phyloP scores from a whole-genome alignment of 2,329 filamentous ascomycete genomes.

The Cordyceps cicadae region DNA sequence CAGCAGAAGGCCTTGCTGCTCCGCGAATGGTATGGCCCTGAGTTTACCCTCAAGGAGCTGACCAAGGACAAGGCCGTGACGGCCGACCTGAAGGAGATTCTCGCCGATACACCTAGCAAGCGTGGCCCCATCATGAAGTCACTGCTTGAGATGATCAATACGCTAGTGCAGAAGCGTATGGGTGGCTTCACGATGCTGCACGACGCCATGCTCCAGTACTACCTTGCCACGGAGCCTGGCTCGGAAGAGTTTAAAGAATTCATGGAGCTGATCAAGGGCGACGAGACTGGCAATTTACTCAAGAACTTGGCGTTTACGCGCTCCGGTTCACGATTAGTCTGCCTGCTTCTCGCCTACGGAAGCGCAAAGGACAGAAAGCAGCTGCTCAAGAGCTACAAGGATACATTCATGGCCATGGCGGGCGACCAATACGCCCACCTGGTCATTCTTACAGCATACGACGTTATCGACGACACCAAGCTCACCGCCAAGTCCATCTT shows the following conservation, averaged over 20 bases:
- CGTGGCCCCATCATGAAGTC: slow-evolving; percentile 78
- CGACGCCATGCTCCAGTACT: slow-evolving; percentile 97
- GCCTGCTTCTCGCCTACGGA: slow-evolving; percentile 73
- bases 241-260: slow-evolving; percentile 81
- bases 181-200: slow-evolving; percentile 97
- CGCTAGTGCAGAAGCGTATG: slow-evolving; percentile 90
- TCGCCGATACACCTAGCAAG: slow-evolving; percentile 75
- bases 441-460: slow-evolving; percentile 76
- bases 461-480: slow-evolving; percentile 91
- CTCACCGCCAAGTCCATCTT: slow-evolving; percentile 79
- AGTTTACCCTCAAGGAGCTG: slow-evolving; percentile 73
- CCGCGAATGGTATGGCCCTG: slow-evolving; percentile 92
- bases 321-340: slow-evolving; percentile 75
- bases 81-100: slow-evolving; percentile 65
- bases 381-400: slow-evolving; percentile 82
- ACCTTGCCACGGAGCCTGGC: slow-evolving; percentile 66
- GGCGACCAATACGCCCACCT: slow-evolving; percentile 70
- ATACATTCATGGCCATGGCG: slow-evolving; percentile 78
- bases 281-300: slow-evolving; percentile 80
- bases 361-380: slow-evolving; percentile 88
- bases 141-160: slow-evolving; percentile 79
- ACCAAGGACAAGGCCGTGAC: slow-evolving; percentile 46
- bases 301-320: slow-evolving; percentile 96
- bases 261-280: slow-evolving; percentile 80
- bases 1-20: slow-evolving; percentile 79